phyloP scores from a whole-genome alignment of 805 yeast species.

The Pichia nanzhaoensis region DNA sequence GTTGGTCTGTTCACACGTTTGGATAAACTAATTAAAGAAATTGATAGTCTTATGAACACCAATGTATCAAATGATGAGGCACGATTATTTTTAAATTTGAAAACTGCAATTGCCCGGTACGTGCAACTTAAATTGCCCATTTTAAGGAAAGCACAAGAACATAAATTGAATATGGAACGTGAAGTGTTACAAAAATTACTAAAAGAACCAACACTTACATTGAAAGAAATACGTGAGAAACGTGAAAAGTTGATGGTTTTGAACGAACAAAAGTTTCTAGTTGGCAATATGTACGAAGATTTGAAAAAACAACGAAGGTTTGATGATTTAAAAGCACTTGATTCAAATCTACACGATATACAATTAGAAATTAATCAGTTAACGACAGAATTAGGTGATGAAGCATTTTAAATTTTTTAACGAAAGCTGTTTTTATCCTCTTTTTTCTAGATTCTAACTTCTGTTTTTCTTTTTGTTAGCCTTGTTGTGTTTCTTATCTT shows the following conservation, averaged over 20 bases:
- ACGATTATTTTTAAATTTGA: slow-evolving; percentile 46
- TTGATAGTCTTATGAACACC: slow-evolving; percentile 12
- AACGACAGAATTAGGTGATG: slow-evolving; percentile 50
- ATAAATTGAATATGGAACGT: slow-evolving; percentile 16
- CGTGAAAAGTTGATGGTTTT: slow-evolving; percentile 80
- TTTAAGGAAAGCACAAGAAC: slow-evolving; percentile 51
- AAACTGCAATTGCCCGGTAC: slow-evolving; percentile 48
- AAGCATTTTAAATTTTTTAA: slow-evolving; percentile 20
- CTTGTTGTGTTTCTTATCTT: slow-evolving; percentile 73
- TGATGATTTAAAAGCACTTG: slow-evolving; percentile 64
- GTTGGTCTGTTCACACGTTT: slow-evolving; percentile 40
- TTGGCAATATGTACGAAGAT: slow-evolving; percentile 55
- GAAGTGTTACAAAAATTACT: slow-evolving; percentile 2
- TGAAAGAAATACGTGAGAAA: slow-evolving; percentile 49
- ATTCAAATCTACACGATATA: slow-evolving; percentile 52
- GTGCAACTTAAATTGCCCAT: slow-evolving; percentile 63
- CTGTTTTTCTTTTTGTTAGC: slow-evolving; percentile 24
- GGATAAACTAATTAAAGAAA: slow-evolving; percentile 42
- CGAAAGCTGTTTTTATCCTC: no score
- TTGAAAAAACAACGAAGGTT: slow-evolving; percentile 63
- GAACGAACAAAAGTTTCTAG: slow-evolving; percentile 74
- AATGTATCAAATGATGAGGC: slow-evolving; percentile 32
- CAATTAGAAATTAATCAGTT: slow-evolving; percentile 40
- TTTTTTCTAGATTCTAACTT: no score
- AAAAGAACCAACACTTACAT: slow-evolving; percentile 14